A percentile compares a stretch with the other conserved stretches of the same genome.
phyloP scores from a whole-genome alignment of 257 asterid species.

The Fraxinus cuspidata region DNA sequence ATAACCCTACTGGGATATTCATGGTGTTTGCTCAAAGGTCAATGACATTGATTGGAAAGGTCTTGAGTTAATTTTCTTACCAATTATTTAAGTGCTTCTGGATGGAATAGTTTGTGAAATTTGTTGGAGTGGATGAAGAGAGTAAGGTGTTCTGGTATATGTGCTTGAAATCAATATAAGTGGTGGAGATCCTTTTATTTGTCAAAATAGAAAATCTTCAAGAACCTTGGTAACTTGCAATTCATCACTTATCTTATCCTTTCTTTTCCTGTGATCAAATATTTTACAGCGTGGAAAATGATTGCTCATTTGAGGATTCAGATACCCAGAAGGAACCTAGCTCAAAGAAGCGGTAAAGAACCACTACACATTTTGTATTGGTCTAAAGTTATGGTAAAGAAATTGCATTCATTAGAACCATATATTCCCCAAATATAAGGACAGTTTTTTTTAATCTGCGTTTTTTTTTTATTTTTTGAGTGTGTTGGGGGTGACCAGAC shows the following conservation, averaged over 20 bases:
- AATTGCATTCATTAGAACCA: background rate
- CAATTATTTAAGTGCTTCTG: background rate
- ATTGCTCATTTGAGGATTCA: slow-evolving; percentile 62
- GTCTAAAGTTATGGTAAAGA: background rate
- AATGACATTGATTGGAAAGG: background rate
- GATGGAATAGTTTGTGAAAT: background rate
- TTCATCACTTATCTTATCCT: background rate
- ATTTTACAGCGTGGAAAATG: slow-evolving; percentile 45
- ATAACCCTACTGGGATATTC: background rate
- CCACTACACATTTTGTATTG: slow-evolving; percentile 2
- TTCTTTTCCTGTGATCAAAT: background rate
- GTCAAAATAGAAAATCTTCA: background rate
- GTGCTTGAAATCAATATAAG: background rate
- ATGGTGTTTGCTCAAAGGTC: background rate
- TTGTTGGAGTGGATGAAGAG: background rate
- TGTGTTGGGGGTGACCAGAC: background rate
- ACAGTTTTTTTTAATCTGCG: background rate
- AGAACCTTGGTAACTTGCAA: background rate
- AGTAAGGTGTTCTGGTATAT: background rate
- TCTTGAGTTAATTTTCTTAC: background rate
- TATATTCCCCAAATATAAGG: background rate
- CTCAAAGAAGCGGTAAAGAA: slow-evolving; percentile 62
- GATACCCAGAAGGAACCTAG: slow-evolving; percentile 51
- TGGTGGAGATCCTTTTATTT: too few relatives aligned
- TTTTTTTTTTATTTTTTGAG: too few relatives aligned